Conservation (phyloP, 2,329 filamentous ascomycete genomes). For the Colletotrichum caudatum region DNA sequence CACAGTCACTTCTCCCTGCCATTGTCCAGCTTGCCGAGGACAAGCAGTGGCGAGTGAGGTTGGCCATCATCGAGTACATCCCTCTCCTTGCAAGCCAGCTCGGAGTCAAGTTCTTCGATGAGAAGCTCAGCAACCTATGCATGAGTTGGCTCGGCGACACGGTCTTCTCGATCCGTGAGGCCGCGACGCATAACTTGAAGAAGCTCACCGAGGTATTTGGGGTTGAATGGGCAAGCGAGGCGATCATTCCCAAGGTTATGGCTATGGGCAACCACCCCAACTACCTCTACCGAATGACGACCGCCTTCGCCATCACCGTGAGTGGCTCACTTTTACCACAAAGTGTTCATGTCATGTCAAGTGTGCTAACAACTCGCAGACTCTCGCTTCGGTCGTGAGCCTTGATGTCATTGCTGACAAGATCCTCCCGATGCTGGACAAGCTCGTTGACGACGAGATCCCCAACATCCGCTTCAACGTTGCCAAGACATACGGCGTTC, state of each 20-base stretch:
- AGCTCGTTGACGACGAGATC: conserved; percentile 93
- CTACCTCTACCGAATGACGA: conserved; percentile 99
- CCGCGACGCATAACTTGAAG: conserved; percentile 96
- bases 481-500: conserved; percentile 92
- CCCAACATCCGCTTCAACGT: conserved; percentile 99
- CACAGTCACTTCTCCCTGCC: conserved; percentile 94
- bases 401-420: conserved; percentile 93
- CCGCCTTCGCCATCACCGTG: conserved; percentile 99
- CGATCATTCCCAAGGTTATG: conserved; percentile 98
- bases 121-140: conserved; percentile 93
- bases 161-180: conserved; percentile 98
- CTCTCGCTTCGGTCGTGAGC: conserved; percentile 90
- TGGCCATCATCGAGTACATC: conserved; percentile 99
- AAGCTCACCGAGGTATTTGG: conserved; percentile 99
- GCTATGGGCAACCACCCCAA: conserved; percentile 98
- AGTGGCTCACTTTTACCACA: conserved; percentile 55
- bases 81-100: conserved; percentile 95
- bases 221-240: conserved; percentile 95
- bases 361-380: conserved; percentile 68
- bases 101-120: conserved; percentile 97
- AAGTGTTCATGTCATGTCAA: conserved; percentile 24
- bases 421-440: conserved; percentile 95
- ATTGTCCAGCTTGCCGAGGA: conserved; percentile 98
- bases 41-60: conserved; percentile 98
- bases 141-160: conserved; percentile 99